Base-by-base conservation (phyloP, 2,329 filamentous ascomycete genomes). In the Penicillium sp. region DNA sequence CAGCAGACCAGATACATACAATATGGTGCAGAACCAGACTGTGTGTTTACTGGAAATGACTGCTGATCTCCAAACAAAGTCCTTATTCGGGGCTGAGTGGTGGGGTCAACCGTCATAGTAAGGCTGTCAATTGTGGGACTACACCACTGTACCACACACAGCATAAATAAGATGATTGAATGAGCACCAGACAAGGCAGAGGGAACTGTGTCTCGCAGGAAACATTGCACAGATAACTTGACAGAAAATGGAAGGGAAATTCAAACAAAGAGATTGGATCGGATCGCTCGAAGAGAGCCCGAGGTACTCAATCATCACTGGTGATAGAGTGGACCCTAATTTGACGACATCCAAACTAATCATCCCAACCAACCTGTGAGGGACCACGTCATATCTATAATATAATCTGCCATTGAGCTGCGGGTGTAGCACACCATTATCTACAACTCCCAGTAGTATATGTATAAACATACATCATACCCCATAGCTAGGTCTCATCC, bases 261-360 rank as follows among this genome's bases (percentile, higher is more conserved):
- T 5, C 3, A 30, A 22, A 14, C 16, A 19, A 38, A 18, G n/a
- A 49, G 33, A 50, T 45, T 50, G 41, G 47, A 40, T 27, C 41
- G 35, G 44, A 45, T 30, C n/a, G 10, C 41, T 16, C 9, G 13
- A 38, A 14, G 22, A 14, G 22, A 25, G 18, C n/a, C 10, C 13
- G 10, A 13, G 27, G 10, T 13, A 34, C 4, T 45, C 19, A 19
- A 19, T 46, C 44, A 47, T 47, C 14, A 47, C 35, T 40, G 28
- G 41, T 37, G 34, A 47, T 34, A 19, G 16, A 28, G 46, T 49
- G 46, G 46, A 25, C 30, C 14, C 29, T 25, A 27, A 30, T 38
- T 31, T 14, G 22, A 45, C 31, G 41, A 6, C 39, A 19, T 13
- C 40, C 22, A 27, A 8, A 44, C 16, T 30, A 30, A n/a, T 43